Percentiles rank a stretch among this genome's conserved stretches.
phyloP scores from a whole-genome alignment of 306 rosid genomes.

The Datisca glomerata region DNA sequence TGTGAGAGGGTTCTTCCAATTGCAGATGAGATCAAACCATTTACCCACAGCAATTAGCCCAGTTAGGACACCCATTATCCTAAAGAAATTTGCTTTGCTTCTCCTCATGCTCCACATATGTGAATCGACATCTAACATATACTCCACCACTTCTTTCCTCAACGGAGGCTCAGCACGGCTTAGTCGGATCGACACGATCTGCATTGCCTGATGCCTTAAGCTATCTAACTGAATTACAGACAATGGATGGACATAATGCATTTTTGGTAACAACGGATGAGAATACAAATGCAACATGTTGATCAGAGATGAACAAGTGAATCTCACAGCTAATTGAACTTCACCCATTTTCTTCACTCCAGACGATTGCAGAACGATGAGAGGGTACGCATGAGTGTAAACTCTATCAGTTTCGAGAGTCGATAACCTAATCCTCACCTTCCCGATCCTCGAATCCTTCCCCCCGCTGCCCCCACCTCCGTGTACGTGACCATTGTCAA shows the following conservation, averaged over 20 bases:
- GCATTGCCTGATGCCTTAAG: slow-evolving; percentile 77
- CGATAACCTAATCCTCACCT: slow-evolving; percentile 70
- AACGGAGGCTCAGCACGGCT: slow-evolving; percentile 78
- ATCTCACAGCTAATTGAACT: slow-evolving; percentile 81
- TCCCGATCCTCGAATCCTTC: slow-evolving; percentile 74
- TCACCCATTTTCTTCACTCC: slow-evolving; percentile 94
- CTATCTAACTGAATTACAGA: slow-evolving; percentile 68
- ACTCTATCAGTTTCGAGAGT: slow-evolving; percentile 78
- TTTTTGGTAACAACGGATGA: slow-evolving; percentile 75
- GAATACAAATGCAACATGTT: slow-evolving; percentile 72
- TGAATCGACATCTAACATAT: slow-evolving; percentile 87
- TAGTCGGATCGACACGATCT: slow-evolving; percentile 66
- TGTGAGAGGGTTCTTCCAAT: slow-evolving; percentile 84
- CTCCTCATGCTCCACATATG: slow-evolving; percentile 98
- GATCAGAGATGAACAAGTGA: slow-evolving; percentile 52
- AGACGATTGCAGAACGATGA: slow-evolving; percentile 49
- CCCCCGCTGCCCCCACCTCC: slow-evolving; percentile 40
- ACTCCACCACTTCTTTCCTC: slow-evolving; percentile 79
- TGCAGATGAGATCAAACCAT: slow-evolving; percentile 86
- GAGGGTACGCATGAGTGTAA: slow-evolving; percentile 87
- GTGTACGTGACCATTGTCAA: slow-evolving; percentile 71
- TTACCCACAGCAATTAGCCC: slow-evolving; percentile 59
- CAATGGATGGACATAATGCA: slow-evolving; percentile 86
- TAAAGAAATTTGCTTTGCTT: slow-evolving; percentile 90
- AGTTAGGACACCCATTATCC: slow-evolving; percentile 71